Evolutionary conservation across 2,329 filamentous ascomycete genomes (phyloP).

Genomic region (Didymella lethalis): DNA sequence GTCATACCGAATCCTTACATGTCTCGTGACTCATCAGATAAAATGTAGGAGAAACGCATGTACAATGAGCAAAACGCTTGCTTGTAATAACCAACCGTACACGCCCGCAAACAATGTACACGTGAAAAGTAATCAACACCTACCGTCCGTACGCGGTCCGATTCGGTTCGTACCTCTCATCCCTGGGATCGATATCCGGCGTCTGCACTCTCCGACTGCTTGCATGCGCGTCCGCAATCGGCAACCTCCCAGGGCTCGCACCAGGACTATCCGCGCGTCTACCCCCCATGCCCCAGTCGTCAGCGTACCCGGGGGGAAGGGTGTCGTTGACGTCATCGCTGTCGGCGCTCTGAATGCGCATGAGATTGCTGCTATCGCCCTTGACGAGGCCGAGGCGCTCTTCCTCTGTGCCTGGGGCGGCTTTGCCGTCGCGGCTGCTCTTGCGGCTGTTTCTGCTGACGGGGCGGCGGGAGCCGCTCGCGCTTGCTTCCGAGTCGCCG

Average conservation of each 20-base stretch:
- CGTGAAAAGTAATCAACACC: slow-evolving; percentile 5
- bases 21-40: too few species aligned
- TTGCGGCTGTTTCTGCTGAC: slow-evolving; percentile 41
- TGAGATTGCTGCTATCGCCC: slow-evolving; percentile 62
- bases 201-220: neutral
- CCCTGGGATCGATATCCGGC: neutral
- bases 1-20: too few species aligned
- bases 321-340: slow-evolving; percentile 33
- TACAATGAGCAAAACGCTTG: neutral
- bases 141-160: neutral
- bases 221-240: slow-evolving; percentile 8
- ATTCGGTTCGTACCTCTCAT: slow-evolving; percentile 1
- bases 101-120: neutral
- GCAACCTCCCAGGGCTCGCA: slow-evolving; percentile 1
- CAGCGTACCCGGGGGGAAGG: slow-evolving; percentile 29
- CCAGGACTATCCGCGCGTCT: slow-evolving; percentile 5
- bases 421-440: slow-evolving; percentile 45
- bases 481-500: slow-evolving; percentile 38
- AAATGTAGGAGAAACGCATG: too few species aligned
- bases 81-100: neutral
- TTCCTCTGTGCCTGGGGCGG: slow-evolving; percentile 72
- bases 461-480: slow-evolving; percentile 31
- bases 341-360: slow-evolving; percentile 39
- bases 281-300: slow-evolving; percentile 12
- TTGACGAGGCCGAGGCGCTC: slow-evolving; percentile 84